Evolutionary conservation across 2,329 filamentous ascomycete species (phyloP).

Genomic region (Pseudopyrenochaeta lycopersici): DNA sequence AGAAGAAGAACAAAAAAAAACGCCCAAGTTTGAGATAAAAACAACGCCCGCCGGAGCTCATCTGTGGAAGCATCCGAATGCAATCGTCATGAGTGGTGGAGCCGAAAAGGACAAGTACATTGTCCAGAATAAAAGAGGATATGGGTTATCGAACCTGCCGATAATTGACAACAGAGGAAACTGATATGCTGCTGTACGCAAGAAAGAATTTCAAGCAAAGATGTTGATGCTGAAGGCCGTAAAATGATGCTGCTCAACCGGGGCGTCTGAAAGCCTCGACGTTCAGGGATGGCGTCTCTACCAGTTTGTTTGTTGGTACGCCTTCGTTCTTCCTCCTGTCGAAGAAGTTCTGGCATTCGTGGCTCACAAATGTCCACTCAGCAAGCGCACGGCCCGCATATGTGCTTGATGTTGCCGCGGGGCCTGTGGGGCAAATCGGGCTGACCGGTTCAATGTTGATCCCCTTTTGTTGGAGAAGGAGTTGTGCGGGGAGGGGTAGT

Average conservation of each 20-base stretch:
- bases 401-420: slow-evolving; percentile 55
- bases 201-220: background rate
- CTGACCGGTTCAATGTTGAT: slow-evolving; percentile 38
- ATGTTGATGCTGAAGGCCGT: background rate
- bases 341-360: slow-evolving; percentile 83
- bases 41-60: slow-evolving; percentile 11
- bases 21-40: slow-evolving; percentile 7
- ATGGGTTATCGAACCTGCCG: slow-evolving; percentile 34
- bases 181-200: background rate
- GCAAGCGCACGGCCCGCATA: slow-evolving; percentile 78
- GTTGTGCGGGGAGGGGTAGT: slow-evolving; percentile 75
- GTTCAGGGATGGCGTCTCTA: slow-evolving; percentile 73
- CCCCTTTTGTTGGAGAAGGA: slow-evolving; percentile 61
- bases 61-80: slow-evolving; percentile 18
- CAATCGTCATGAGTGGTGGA: slow-evolving; percentile 27
- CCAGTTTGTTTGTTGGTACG: slow-evolving; percentile 69
- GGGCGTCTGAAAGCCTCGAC: slow-evolving; percentile 69
- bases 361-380: slow-evolving; percentile 79
- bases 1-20: slow-evolving; percentile 10
- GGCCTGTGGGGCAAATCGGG: slow-evolving; percentile 47
- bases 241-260: slow-evolving; percentile 31
- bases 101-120: background rate
- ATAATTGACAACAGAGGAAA: slow-evolving; percentile 8
- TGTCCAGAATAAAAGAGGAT: slow-evolving; percentile 7
- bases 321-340: slow-evolving; percentile 79